These are phyloP conservation scores for Hypholoma sublateritium DNA, from an alignment of 768 basidiomycete genomes.

Conservation along the genomic window DNA sequence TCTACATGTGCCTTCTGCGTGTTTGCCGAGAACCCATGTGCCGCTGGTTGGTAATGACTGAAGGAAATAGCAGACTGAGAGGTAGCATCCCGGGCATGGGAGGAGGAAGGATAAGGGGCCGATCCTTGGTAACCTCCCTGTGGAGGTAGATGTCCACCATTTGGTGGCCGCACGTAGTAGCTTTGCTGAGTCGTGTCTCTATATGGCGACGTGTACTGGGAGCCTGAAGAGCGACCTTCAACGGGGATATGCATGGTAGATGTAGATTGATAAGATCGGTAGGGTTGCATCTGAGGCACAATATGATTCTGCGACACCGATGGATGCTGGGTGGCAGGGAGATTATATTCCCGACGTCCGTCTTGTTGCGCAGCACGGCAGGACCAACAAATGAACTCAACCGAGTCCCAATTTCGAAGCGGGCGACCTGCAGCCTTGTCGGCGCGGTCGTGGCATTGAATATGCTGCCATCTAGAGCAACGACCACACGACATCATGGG, in stretches of 20 bases:
- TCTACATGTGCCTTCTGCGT: slow-evolving; percentile 18
- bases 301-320: slow-evolving; percentile 3
- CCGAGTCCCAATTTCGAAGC: slow-evolving; percentile 80
- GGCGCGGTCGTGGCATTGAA: slow-evolving; percentile 74
- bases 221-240: slow-evolving; percentile 2
- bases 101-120: slow-evolving; percentile 7
- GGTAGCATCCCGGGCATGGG: background rate
- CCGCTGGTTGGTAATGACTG: slow-evolving; percentile 48
- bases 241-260: slow-evolving; percentile 5
- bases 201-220: slow-evolving; percentile 8
- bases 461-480: slow-evolving; percentile 91
- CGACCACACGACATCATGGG: slow-evolving; percentile 80
- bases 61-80: slow-evolving; percentile 34
- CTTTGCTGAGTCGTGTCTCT: slow-evolving; percentile 17
- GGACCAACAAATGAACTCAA: slow-evolving; percentile 74
- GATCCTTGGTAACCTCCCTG: slow-evolving; percentile 10
- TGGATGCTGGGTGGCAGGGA: slow-evolving; percentile 9
- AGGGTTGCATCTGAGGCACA: slow-evolving; percentile 9
- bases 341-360: background rate
- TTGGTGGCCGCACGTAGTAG: slow-evolving; percentile 15
- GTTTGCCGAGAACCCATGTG: slow-evolving; percentile 33
- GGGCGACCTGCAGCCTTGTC: slow-evolving; percentile 65
- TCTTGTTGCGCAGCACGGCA: slow-evolving; percentile 38
- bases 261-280: slow-evolving; percentile 8
- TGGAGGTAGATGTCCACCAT: slow-evolving; percentile 15